Evolutionary conservation across 208 protist genomes (phyloP), one percentile per base, ranked within the genome.

Genomic region (Angomonas ambiguus): DNA sequence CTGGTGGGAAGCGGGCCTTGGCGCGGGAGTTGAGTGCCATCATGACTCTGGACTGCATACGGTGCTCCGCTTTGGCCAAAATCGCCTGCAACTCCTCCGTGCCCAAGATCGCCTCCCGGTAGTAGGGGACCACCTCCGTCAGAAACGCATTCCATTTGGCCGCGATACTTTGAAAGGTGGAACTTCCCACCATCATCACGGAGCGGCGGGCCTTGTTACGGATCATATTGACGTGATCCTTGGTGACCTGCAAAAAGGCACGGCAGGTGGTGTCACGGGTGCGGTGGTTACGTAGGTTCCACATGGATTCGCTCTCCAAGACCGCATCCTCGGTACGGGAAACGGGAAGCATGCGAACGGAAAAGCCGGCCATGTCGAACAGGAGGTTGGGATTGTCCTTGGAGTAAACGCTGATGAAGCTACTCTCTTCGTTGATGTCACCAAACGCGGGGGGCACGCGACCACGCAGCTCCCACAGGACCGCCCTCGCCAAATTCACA

Each of bases 21-120:
- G 99, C 99, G 84, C 99, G 99, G 3, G 97, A 99, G 83, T 99
- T 99, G 62, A 99, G 85, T 16, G 98, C 98, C 85, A 99, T 99
- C 95, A 99, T 99, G 66, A 99, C 95, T 48, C 99, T 92, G 11
- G 98, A 99, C 91, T 99, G 99, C 85, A 99, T 99, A 75, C 99
- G 99, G 86, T 99, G 99, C 83, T 99, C 99, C 66, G 97, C 99
- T 76, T 98, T 98, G 33, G 99, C 98, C 4, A 99, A 86, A 33
- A 99, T 79, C 59, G 99, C 97, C 32, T 99, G 95, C 64, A 99
- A 85, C 82, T 98, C 97, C 67, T 95, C 89, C 5, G 96, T 98
- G 35, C 98, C 88, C 32, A 99, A 82, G 34, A 98, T 97, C 22
- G 99, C 98, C 85, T 99, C 99, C 69, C 99, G 87, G 85, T 97